These are phyloP conservation scores for Xylariaceae sp. DNA, from an alignment of 2,329 filamentous ascomycete genomes.

Conservation along the genomic window DNA sequence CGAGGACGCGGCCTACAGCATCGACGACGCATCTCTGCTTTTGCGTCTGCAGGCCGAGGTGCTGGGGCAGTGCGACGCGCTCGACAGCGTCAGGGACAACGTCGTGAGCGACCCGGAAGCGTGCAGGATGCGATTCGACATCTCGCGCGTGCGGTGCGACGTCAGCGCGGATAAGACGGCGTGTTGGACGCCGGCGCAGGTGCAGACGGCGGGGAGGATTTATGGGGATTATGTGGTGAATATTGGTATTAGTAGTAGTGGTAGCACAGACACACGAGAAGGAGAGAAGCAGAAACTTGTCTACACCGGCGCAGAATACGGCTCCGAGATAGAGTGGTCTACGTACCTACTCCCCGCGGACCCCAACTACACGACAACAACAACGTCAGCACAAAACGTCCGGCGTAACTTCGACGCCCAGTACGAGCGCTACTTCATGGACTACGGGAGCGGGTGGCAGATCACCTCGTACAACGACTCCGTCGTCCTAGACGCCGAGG, in stretches of 20 bases:
- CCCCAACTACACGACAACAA: slow-evolving; percentile 1
- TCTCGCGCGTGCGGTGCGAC: slow-evolving; percentile 31
- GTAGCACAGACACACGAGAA: too few species aligned
- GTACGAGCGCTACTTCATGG: slow-evolving; percentile 27
- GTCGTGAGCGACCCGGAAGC: slow-evolving; percentile 36
- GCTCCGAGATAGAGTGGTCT: slow-evolving; percentile 34
- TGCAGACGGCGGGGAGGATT: slow-evolving; percentile 27
- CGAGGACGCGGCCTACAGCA: slow-evolving; percentile 32
- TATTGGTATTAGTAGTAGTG: too few species aligned
- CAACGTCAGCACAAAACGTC: slow-evolving; percentile 16
- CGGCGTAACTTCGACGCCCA: slow-evolving; percentile 25
- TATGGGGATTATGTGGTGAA: slow-evolving; percentile 27
- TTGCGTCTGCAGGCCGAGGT: slow-evolving; percentile 37
- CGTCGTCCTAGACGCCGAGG: slow-evolving; percentile 21
- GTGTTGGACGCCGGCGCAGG: slow-evolving; percentile 37
- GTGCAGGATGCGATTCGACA: slow-evolving; percentile 31
- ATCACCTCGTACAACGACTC: slow-evolving; percentile 27
- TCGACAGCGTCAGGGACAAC: slow-evolving; percentile 38
- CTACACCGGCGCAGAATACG: slow-evolving; percentile 36
- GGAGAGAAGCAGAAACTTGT: too few species aligned
- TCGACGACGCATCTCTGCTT: slow-evolving; percentile 37
- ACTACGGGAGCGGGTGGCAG: slow-evolving; percentile 21
- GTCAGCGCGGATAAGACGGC: slow-evolving; percentile 20
- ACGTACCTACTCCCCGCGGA: slow-evolving; percentile 24
- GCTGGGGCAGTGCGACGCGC: slow-evolving; percentile 37